Evolutionary conservation across 2,329 filamentous ascomycete species (phyloP).

Genomic region (Gliomastix tumulicola): DNA sequence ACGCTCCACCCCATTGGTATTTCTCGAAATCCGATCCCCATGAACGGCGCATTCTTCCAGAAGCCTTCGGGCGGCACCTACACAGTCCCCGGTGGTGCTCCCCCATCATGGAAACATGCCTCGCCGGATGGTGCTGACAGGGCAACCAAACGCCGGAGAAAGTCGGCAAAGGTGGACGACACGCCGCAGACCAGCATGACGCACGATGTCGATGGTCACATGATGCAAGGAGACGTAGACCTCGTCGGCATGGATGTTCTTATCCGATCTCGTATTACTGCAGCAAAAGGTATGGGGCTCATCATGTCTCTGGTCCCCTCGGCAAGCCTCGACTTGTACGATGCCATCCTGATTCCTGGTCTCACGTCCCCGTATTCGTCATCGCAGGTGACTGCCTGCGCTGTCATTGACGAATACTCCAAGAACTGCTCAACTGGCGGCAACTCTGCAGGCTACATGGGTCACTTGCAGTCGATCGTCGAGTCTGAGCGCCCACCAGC

Average conservation of each 20-base stretch:
- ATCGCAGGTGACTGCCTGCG: slow-evolving; percentile 75
- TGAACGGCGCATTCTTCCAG: slow-evolving; percentile 85
- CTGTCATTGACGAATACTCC: slow-evolving; percentile 85
- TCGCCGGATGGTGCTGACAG: slow-evolving; percentile 52
- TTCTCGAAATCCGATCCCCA: slow-evolving; percentile 81
- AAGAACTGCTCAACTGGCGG: slow-evolving; percentile 44
- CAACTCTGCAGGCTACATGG: slow-evolving; percentile 43
- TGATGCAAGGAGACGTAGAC: slow-evolving; percentile 96
- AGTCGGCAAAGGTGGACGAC: slow-evolving; percentile 77
- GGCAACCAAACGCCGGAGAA: slow-evolving; percentile 69
- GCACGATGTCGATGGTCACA: slow-evolving; percentile 95
- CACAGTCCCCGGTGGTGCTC: slow-evolving; percentile 40
- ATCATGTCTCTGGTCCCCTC: slow-evolving; percentile 73
- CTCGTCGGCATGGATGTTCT: slow-evolving; percentile 85
- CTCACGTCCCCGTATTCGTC: slow-evolving; percentile 73
- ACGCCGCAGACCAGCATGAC: slow-evolving; percentile 54
- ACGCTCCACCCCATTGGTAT: slow-evolving; percentile 90
- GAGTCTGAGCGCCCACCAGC: slow-evolving; percentile 74
- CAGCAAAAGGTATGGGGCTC: slow-evolving; percentile 78
- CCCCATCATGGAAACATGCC: slow-evolving; percentile 31
- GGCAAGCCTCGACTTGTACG: slow-evolving; percentile 55
- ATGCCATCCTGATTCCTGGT: slow-evolving; percentile 55
- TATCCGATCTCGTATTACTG: slow-evolving; percentile 81
- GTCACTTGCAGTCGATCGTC: slow-evolving; percentile 65
- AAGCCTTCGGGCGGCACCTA: slow-evolving; percentile 89